Evolutionary conservation across 2,329 filamentous ascomycete genomes (phyloP).

Genomic region (Venturia oleaginea): DNA sequence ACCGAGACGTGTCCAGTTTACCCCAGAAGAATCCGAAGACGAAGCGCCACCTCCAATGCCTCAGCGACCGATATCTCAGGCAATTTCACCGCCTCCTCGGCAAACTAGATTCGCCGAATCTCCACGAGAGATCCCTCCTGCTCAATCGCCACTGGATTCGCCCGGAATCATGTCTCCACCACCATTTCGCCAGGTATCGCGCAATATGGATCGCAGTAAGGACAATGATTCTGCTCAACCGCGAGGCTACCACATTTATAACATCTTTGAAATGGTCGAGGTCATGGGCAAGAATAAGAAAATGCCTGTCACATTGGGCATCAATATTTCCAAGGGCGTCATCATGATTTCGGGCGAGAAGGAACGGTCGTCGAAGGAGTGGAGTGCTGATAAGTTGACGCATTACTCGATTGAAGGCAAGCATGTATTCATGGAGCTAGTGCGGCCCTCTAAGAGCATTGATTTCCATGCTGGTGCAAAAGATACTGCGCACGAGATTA

Average conservation of each 20-base stretch:
- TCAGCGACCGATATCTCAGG: constrained; percentile 50
- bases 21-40: constrained; percentile 61
- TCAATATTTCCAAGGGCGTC: constrained; percentile 78
- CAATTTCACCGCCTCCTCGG: constrained; percentile 39
- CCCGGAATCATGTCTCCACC: constrained; percentile 44
- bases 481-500: constrained; percentile 91
- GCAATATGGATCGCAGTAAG: constrained; percentile 27
- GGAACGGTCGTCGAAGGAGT: constrained; percentile 77
- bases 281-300: constrained; percentile 96
- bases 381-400: constrained; percentile 90
- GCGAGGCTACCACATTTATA: constrained; percentile 86
- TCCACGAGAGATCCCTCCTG: not conserved
- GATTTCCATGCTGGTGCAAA: constrained; percentile 97
- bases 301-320: constrained; percentile 93
- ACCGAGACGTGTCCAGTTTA: constrained; percentile 45
- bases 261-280: constrained; percentile 96
- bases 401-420: constrained; percentile 98
- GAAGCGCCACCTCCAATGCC: constrained; percentile 54
- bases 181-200: constrained; percentile 40
- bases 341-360: constrained; percentile 89
- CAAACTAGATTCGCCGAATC: not conserved
- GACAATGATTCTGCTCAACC: constrained; percentile 45
- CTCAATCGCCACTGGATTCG: constrained; percentile 15
- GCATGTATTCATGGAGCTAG: constrained; percentile 90
- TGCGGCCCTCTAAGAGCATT: constrained; percentile 84